A percentile compares a stretch with the other conserved stretches of the same genome.
Conservation (phyloP, 139 green algal genomes). For the Chlorella sp. region DNA sequence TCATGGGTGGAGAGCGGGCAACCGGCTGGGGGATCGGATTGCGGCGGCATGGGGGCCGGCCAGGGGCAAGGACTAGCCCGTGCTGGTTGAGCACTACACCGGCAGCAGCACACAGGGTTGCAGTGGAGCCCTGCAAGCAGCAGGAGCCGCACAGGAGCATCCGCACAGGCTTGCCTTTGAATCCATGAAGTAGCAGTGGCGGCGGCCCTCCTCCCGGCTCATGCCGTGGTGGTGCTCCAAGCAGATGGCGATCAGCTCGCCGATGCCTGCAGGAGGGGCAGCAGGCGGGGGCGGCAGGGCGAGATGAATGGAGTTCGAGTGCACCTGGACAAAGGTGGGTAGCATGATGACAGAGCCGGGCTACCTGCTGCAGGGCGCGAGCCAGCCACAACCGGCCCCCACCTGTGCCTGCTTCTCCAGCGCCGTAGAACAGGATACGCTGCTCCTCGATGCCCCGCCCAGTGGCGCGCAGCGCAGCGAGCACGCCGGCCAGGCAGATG, state of each 20-base stretch:
- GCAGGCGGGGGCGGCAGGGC: too few relatives aligned
- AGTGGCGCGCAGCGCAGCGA: conserved; percentile 70
- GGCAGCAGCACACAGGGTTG: neutral
- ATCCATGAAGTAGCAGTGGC: conserved; percentile 81
- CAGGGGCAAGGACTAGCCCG: too few relatives aligned
- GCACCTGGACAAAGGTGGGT: too few relatives aligned
- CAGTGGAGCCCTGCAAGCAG: too few relatives aligned
- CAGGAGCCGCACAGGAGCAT: neutral
- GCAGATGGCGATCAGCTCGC: conserved; percentile 72
- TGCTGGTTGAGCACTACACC: neutral
- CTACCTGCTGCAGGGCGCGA: neutral
- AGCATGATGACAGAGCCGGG: too few relatives aligned
- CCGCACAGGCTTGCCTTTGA: conserved; percentile 70
- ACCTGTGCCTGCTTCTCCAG: conserved; percentile 81
- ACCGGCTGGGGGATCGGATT: too few relatives aligned
- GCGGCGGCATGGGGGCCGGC: too few relatives aligned
- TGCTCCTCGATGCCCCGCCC: conserved; percentile 61
- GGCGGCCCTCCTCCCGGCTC: conserved; percentile 54
- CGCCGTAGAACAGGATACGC: conserved; percentile 79
- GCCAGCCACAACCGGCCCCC: neutral
- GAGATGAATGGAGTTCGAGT: too few relatives aligned
- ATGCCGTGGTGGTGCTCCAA: conserved; percentile 57
- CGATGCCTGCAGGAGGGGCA: conserved; percentile 51
- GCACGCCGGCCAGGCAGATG: conserved; percentile 83
- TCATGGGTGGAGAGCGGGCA: neutral